These are phyloP conservation scores for Royoungia palumana DNA, from an alignment of 768 basidiomycete genomes.

Conservation along the genomic window DNA sequence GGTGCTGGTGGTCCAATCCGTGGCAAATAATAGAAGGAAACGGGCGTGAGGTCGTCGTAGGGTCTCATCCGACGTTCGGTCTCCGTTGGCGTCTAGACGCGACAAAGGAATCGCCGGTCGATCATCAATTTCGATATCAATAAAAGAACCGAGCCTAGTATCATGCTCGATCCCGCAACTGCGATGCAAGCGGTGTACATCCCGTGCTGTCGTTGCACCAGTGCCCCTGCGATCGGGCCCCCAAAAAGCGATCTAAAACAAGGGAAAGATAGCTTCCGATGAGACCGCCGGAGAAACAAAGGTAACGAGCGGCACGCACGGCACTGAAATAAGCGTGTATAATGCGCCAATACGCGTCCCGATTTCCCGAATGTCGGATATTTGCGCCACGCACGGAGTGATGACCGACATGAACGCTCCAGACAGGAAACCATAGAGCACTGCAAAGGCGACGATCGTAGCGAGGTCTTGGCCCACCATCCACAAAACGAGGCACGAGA, in stretches of 20 bases:
- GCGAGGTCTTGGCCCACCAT: slow-evolving; percentile 40
- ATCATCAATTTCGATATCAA: slow-evolving; percentile 48
- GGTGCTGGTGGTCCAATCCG: slow-evolving; percentile 16
- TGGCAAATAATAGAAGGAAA: slow-evolving; percentile 1
- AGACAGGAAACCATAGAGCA: slow-evolving; percentile 59
- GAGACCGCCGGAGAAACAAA: neutral
- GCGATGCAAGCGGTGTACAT: slow-evolving; percentile 50
- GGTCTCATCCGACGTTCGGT: neutral
- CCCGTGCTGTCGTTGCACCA: slow-evolving; percentile 46
- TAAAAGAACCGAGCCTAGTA: slow-evolving; percentile 58
- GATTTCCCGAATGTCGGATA: slow-evolving; percentile 55
- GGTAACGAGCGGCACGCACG: slow-evolving; percentile 48
- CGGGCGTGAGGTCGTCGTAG: neutral
- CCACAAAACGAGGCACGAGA: slow-evolving; percentile 61
- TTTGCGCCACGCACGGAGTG: slow-evolving; percentile 65
- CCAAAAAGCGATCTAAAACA: slow-evolving; percentile 55
- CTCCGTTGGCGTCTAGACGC: slow-evolving; percentile 35
- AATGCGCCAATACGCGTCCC: slow-evolving; percentile 63
- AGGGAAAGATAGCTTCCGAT: neutral
- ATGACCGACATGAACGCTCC: slow-evolving; percentile 68
- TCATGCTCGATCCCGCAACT: slow-evolving; percentile 56
- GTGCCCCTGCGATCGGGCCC: slow-evolving; percentile 58
- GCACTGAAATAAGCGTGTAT: slow-evolving; percentile 63
- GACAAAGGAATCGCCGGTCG: slow-evolving; percentile 40
- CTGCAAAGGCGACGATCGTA: slow-evolving; percentile 49